Evolutionary conservation across 805 yeast species (phyloP).

Genomic region (Candida easanensis): DNA sequence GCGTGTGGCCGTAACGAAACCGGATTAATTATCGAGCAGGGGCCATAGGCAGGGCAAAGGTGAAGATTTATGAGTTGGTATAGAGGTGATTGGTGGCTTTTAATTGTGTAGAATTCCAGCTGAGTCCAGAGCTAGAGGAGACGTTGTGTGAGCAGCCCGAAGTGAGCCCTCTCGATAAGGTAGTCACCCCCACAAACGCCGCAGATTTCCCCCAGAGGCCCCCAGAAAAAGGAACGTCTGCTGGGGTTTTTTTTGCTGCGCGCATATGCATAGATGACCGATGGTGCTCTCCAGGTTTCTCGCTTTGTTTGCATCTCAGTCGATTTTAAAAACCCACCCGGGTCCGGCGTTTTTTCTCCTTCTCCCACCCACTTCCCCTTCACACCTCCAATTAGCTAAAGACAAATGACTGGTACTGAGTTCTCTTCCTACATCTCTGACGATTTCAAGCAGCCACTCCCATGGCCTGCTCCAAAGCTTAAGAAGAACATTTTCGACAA

Average conservation of each 20-base stretch:
- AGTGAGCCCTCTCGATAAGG: too few relatives aligned
- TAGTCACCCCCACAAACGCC: not conserved
- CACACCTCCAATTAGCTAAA: not conserved
- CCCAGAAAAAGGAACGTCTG: constrained; percentile 3
- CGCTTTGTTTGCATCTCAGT: not conserved
- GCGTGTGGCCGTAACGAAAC: not conserved
- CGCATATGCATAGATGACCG: constrained; percentile 5
- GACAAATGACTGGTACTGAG: constrained; percentile 15
- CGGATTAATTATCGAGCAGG: too few relatives aligned
- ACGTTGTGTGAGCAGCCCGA: too few relatives aligned
- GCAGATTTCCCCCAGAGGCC: too few relatives aligned
- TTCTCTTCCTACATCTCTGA: constrained; percentile 25
- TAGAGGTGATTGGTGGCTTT: too few relatives aligned
- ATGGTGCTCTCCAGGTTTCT: not conserved
- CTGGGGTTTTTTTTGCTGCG: not conserved
- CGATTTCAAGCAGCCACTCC: constrained; percentile 37
- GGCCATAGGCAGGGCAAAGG: too few relatives aligned
- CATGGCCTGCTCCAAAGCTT: constrained; percentile 51
- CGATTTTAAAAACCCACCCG: not conserved
- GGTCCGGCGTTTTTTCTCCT: not conserved
- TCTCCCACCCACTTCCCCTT: not conserved
- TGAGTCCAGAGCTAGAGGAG: too few relatives aligned
- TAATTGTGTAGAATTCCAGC: too few relatives aligned
- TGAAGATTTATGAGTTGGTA: too few relatives aligned
- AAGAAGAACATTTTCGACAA: constrained; percentile 57